Evolutionary conservation across 352 stramenopile species (phyloP).

Genomic region (Phytopythium sindhum): DNA sequence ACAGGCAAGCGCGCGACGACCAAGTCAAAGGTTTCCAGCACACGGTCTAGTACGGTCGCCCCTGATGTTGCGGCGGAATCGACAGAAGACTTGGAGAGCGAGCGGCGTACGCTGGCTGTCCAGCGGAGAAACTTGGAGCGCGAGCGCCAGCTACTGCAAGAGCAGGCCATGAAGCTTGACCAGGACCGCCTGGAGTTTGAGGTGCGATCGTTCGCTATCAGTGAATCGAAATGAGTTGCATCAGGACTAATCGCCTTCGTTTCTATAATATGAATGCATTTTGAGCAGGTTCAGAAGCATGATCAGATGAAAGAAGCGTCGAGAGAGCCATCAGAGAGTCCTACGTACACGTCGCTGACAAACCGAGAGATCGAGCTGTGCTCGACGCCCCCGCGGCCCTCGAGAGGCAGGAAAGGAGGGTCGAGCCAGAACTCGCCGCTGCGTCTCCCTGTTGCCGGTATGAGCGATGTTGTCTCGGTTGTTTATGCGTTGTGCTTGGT

Average conservation of each 20-base stretch:
- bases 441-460: no score
- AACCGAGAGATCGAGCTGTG: constrained; percentile 9
- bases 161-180: constrained; percentile 54
- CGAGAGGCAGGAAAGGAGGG: constrained; percentile 10
- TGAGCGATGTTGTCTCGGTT: no score
- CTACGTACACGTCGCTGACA: constrained; percentile 8
- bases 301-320: constrained; percentile 19
- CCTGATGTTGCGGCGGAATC: neutral
- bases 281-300: constrained; percentile 34
- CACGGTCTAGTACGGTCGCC: neutral
- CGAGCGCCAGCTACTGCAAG: constrained; percentile 39
- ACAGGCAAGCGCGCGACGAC: neutral
- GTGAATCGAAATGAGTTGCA: neutral
- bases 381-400: constrained; percentile 16
- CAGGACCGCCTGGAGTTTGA: constrained; percentile 62
- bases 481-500: neutral
- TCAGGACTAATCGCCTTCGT: neutral
- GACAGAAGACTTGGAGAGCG: constrained; percentile 31
- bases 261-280: constrained; percentile 7
- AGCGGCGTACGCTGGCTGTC: constrained; percentile 30
- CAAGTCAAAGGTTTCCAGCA: neutral
- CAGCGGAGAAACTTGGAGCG: constrained; percentile 37
- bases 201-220: constrained; percentile 29
- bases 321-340: neutral
- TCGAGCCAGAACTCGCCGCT: constrained; percentile 21